Percentiles rank a stretch among this genome's conserved stretches.
Evolutionary conservation across 768 basidiomycete species (phyloP).

Genomic region (Lactarius akahatsu): DNA sequence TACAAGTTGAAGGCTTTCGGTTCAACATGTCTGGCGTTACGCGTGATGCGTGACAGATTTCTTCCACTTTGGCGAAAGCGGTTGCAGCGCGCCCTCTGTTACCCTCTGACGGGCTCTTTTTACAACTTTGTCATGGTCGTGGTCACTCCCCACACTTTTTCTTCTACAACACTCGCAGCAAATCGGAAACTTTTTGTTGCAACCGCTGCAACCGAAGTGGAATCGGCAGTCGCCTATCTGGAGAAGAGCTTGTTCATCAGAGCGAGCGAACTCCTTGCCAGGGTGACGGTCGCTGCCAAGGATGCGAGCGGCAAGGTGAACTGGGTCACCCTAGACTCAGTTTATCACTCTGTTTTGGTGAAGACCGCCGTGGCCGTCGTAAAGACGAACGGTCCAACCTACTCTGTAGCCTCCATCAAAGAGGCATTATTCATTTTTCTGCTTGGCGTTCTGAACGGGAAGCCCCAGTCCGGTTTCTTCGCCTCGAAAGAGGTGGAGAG

Average conservation of each 20-base stretch:
- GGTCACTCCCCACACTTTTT: too few relatives aligned
- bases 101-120: too few relatives aligned
- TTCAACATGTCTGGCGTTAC: not conserved
- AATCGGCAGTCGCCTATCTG: not conserved
- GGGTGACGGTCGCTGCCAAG: not conserved
- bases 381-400: not conserved
- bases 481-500: too few relatives aligned
- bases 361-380: not conserved
- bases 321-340: not conserved
- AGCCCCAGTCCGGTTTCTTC: not conserved
- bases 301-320: not conserved
- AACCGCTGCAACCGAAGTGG: too few relatives aligned
- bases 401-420: not conserved
- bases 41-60: too few relatives aligned
- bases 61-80: too few relatives aligned
- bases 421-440: not conserved
- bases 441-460: not conserved
- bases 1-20: too few relatives aligned
- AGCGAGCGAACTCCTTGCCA: not conserved
- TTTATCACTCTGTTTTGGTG: not conserved
- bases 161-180: too few relatives aligned
- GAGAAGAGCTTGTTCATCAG: not conserved
- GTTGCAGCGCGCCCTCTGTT: too few relatives aligned
- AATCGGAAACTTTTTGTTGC: too few relatives aligned
- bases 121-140: too few relatives aligned